Conservation (phyloP, 2,329 filamentous ascomycete species). For the Ilyonectria robusta region DNA sequence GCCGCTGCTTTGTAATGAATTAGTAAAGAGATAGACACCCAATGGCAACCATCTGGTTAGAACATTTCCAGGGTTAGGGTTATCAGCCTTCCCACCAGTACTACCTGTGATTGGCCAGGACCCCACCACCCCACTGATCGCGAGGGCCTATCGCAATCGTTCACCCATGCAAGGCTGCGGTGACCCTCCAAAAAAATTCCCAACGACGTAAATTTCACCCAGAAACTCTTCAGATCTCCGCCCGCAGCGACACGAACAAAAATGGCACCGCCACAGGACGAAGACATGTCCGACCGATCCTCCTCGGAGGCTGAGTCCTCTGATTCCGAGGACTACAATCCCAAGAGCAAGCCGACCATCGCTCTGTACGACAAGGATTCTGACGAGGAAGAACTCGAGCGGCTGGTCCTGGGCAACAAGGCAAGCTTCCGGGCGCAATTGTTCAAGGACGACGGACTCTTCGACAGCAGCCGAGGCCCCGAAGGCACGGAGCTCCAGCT, state of each 20-base stretch:
- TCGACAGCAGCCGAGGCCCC: conserved; percentile 50
- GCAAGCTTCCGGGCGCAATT: conserved; percentile 85
- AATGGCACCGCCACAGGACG: conserved; percentile 52
- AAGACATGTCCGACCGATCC: conserved; percentile 46
- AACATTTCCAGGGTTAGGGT: conserved; percentile 35
- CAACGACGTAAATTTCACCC: conserved; percentile 38
- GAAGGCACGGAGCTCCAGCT: conserved; percentile 53
- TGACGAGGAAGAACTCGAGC: conserved; percentile 88
- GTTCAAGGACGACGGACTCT: conserved; percentile 66
- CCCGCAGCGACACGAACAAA: conserved; percentile 31
- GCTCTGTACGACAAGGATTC: conserved; percentile 77
- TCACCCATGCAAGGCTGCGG: conserved; percentile 49
- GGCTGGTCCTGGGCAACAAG: conserved; percentile 88
- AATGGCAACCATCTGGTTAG: neutral
- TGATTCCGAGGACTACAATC: conserved; percentile 47
- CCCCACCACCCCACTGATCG: conserved; percentile 20
- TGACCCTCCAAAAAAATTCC: conserved; percentile 52
- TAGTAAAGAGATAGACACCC: conserved; percentile 6
- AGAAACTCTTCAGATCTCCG: conserved; percentile 32
- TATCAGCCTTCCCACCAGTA: conserved; percentile 38
- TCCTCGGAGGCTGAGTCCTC: conserved; percentile 49
- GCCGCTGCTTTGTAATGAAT: conserved; percentile 37
- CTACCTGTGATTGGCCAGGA: conserved; percentile 38
- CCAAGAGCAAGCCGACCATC: conserved; percentile 49
- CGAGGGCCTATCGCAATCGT: conserved; percentile 35